Conservation (phyloP, 1,284 basidiomycete species). For the Agroathelia rolfsii region DNA sequence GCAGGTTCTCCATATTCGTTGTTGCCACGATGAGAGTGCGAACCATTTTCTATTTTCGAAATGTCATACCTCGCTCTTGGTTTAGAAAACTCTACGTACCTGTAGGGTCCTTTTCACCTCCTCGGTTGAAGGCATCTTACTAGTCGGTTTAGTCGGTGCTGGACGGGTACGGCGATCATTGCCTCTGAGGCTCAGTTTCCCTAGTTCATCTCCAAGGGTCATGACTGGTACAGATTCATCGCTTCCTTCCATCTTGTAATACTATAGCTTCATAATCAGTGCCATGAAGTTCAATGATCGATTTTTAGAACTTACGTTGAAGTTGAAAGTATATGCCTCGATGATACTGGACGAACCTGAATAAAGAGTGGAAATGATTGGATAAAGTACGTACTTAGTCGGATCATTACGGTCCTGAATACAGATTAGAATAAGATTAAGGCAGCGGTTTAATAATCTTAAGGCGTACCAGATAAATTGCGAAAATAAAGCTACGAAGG, state of each 20-base stretch:
- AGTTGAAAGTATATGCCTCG: slow-evolving; percentile 77
- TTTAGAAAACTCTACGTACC: slow-evolving; percentile 29
- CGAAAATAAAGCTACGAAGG: slow-evolving; percentile 71
- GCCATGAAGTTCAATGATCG: slow-evolving; percentile 1
- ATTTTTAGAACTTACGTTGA: slow-evolving; percentile 37
- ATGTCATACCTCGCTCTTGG: too few relatives aligned
- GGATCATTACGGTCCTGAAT: slow-evolving; percentile 66
- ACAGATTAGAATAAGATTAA: slow-evolving; percentile 2
- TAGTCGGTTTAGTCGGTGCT: slow-evolving; percentile 38
- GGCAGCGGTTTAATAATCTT: not conserved
- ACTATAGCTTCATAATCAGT: slow-evolving; percentile 27
- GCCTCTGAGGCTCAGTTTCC: slow-evolving; percentile 36
- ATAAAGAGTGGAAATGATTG: slow-evolving; percentile 29
- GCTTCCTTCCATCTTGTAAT: slow-evolving; percentile 49
- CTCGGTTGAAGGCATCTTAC: slow-evolving; percentile 52
- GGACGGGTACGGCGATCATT: slow-evolving; percentile 34
- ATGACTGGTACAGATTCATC: slow-evolving; percentile 49
- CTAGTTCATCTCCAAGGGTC: slow-evolving; percentile 50
- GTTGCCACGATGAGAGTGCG: slow-evolving; percentile 68
- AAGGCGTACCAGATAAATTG: slow-evolving; percentile 60
- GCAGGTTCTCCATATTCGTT: slow-evolving; percentile 66
- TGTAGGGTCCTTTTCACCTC: slow-evolving; percentile 70
- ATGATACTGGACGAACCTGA: slow-evolving; percentile 68
- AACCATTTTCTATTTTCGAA: slow-evolving; percentile 57
- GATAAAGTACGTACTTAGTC: slow-evolving; percentile 44